These are phyloP conservation scores for Copromyces sp. DNA, from an alignment of 495 filamentous ascomycete species.

Conservation along the genomic window DNA sequence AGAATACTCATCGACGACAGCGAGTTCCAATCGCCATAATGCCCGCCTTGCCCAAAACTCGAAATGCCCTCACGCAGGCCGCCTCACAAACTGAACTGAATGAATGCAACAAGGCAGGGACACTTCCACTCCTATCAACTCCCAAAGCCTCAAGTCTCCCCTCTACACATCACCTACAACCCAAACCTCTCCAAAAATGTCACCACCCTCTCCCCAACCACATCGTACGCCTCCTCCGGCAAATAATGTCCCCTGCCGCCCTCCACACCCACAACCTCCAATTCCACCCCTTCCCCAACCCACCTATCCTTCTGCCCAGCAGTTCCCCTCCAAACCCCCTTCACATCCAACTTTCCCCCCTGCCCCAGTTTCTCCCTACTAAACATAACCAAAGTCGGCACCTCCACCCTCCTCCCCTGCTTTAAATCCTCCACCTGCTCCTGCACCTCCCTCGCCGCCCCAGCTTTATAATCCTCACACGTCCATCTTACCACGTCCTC, in stretches of 20 bases:
- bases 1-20: background rate
- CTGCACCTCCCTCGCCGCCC: constrained; percentile 29
- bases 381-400: constrained; percentile 34
- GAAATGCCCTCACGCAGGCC: background rate
- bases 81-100: background rate
- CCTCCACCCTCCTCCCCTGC: constrained; percentile 32
- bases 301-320: constrained; percentile 17
- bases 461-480: constrained; percentile 40
- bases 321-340: constrained; percentile 29
- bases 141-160: background rate
- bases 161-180: background rate
- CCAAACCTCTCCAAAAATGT: constrained; percentile 13
- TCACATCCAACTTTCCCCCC: constrained; percentile 34
- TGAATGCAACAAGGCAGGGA: too few relatives aligned
- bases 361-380: constrained; percentile 25
- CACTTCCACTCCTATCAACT: too few relatives aligned
- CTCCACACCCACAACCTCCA: constrained; percentile 21
- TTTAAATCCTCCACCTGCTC: constrained; percentile 35
- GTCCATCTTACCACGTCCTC: constrained; percentile 25
- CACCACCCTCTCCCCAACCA: constrained; percentile 21
- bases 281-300: constrained; percentile 21
- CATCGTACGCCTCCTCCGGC: constrained; percentile 39
- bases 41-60: background rate
- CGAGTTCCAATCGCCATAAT: background rate
- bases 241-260: constrained; percentile 42